Evolutionary conservation across 306 rosid genomes (phyloP).

Genomic region (Corylus americana): DNA sequence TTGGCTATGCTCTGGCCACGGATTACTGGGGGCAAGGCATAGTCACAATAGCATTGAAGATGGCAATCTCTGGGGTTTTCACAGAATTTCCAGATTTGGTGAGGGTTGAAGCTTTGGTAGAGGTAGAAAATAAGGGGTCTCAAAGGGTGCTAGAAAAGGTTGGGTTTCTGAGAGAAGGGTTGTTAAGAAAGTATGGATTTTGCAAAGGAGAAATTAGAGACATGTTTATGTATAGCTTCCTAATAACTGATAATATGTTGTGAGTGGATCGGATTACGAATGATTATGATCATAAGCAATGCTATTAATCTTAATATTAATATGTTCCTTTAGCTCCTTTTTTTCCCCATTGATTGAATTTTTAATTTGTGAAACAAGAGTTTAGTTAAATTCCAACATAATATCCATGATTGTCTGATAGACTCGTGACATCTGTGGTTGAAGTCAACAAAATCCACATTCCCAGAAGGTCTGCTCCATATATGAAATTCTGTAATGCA

Average conservation of each 20-base stretch:
- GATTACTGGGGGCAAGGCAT: conserved; percentile 59
- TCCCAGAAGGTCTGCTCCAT: too few species aligned
- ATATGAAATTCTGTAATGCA: too few species aligned
- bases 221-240: conserved; percentile 33
- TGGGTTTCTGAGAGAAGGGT: conserved; percentile 54
- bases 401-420: neutral
- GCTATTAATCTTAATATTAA: too few species aligned
- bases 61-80: conserved; percentile 31
- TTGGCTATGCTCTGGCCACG: conserved; percentile 45
- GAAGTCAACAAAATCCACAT: too few species aligned
- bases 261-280: too few species aligned
- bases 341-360: too few species aligned
- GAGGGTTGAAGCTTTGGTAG: conserved; percentile 57
- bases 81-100: conserved; percentile 34
- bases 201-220: conserved; percentile 49
- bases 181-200: conserved; percentile 47
- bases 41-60: conserved; percentile 40
- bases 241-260: neutral
- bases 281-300: too few species aligned
- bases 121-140: conserved; percentile 49
- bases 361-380: too few species aligned
- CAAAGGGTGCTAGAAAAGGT: conserved; percentile 52
- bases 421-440: too few species aligned
- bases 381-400: neutral
- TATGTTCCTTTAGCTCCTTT: too few species aligned